A percentile compares a stretch with the other conserved stretches of the same genome.
Conservation (phyloP, 371 early-diverging fungal species). For the Capillidium heterosporum region DNA sequence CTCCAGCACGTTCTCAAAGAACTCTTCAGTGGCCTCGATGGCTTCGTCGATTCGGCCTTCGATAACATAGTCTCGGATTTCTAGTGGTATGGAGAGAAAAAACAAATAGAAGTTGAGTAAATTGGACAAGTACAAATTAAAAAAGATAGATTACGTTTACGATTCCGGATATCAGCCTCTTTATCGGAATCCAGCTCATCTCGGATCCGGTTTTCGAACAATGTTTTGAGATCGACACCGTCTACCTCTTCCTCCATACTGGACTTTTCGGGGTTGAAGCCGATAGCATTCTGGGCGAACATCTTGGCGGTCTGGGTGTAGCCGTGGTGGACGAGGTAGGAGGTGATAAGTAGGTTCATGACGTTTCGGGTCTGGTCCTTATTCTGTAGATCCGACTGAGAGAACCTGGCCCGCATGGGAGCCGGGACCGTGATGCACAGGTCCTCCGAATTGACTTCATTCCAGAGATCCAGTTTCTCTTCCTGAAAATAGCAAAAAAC, state of each 20-base stretch:
- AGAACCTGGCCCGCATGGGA: neutral
- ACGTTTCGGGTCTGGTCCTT: neutral
- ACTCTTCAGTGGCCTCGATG: constrained; percentile 27
- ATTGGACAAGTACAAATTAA: neutral
- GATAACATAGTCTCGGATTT: constrained; percentile 37
- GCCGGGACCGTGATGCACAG: neutral
- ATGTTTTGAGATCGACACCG: neutral
- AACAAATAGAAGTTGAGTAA: neutral
- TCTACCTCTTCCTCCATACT: neutral
- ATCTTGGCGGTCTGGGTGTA: constrained; percentile 44
- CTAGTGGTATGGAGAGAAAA: too few relatives aligned
- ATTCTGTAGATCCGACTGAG: neutral
- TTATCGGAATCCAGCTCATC: constrained; percentile 11
- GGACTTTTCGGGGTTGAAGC: constrained; percentile 5
- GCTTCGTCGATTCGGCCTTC: constrained; percentile 53
- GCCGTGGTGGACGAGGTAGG: constrained; percentile 62
- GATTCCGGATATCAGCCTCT: constrained; percentile 15
- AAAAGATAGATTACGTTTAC: constrained; percentile 11
- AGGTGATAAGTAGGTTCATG: constrained; percentile 7
- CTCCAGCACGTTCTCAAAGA: constrained; percentile 39
- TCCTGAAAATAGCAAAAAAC: constrained; percentile 13
- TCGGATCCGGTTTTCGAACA: neutral
- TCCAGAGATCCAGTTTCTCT: constrained; percentile 24
- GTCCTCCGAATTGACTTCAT: constrained; percentile 14
- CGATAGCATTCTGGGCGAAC: constrained; percentile 24